Base-by-base conservation (phyloP, 768 basidiomycete genomes). In the Russula vinacea region DNA sequence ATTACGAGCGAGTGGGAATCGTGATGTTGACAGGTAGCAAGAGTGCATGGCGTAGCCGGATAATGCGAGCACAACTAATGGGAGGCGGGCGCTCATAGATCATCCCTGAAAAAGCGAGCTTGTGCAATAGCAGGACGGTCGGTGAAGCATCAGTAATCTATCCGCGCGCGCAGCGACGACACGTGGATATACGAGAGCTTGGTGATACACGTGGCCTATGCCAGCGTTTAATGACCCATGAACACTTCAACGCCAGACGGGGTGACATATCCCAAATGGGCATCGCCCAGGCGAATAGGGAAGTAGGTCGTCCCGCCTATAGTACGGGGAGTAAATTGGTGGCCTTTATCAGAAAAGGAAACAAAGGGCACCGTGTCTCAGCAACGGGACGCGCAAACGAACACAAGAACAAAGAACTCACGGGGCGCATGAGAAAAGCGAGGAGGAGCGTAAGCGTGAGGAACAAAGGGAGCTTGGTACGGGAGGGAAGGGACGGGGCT, bases 241-340 rank as follows among this genome's bases (percentile, higher is more conserved):
- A 65, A 65, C 5, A 65, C 59, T 40, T 65, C 39, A 26, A 65
- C 58, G 19, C 64, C 64, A 7, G 19, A 37, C 17, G 45, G 64
- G 9, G 64, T 65, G 19, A 65, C 49, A 50, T 52, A 65, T 51
- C 64, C 64, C 32, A 61, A 7, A 37, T 49, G 59, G 4, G 32
- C 33, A 1, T n/a, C 19, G 32, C 40, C 64, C 19, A 65, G 35
- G 32, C 49, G 64, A 54, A 65, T 61, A 2, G 64, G 64, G 16
- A 65, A 65, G 49, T 65, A 65, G 0, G 64, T 65, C 17, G 64
- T 65, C 55, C 64, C 64, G 16, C 64, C 64, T 32, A 65, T 26
- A 6, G 17, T 51, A 10, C 59, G 59, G 29, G 64, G 59, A 22
- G n/a, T 13, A 39, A 61, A 65, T 8, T 5, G 24, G 6, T 61